Evolutionary conservation across 495 filamentous ascomycete genomes (phyloP), one percentile per base, ranked within the genome.

Genomic region (Neurospora sp.): DNA sequence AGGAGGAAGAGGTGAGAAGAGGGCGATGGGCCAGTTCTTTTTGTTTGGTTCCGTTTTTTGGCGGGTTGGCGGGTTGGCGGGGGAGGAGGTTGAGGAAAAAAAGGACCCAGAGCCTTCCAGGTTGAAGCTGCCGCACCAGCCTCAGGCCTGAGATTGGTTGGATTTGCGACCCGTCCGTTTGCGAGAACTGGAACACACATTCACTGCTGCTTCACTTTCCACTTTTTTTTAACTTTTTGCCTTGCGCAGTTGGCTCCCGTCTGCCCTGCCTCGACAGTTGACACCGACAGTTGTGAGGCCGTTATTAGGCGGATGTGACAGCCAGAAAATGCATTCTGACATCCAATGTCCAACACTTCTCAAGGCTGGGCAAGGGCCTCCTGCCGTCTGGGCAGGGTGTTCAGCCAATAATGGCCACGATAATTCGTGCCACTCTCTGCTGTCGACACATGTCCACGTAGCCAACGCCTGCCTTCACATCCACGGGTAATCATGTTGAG

Each of bases 381-480:
- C 27, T 35, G 22, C 6, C 12, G 14, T 53, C 20, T 18, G 53
- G 22, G 27, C 53, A 61, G 18, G 53, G 53, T 16, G 27, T 31
- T 35, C 27, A 61, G 27, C 53, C 27, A 61, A 61, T 61, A 9
- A 61, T 61, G 53, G 27, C 53, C 53, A 65, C 7, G 12, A 3
- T 65, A 27, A 27, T 4, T 2, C 53, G 53, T 65, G 53, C 27
- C 6, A 4, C 53, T 18, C 5, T 65, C 53, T 35, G 53, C 31
- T 18, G 45, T 69, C 69, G 3, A 70, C n/a, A 38, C 72, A 69
- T 44, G 37, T 71, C 74, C 75, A 76, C 74, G 72, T 74, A 73
- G 70, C 68, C 73, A 69, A 40, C 74, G 73, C 73, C 53, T 10
- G 45, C 45, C 45, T 53, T 53, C 45, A 53, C 45, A 53, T 53